Base-by-base conservation (phyloP, 495 filamentous ascomycete genomes). In the Tuber aestivum region DNA sequence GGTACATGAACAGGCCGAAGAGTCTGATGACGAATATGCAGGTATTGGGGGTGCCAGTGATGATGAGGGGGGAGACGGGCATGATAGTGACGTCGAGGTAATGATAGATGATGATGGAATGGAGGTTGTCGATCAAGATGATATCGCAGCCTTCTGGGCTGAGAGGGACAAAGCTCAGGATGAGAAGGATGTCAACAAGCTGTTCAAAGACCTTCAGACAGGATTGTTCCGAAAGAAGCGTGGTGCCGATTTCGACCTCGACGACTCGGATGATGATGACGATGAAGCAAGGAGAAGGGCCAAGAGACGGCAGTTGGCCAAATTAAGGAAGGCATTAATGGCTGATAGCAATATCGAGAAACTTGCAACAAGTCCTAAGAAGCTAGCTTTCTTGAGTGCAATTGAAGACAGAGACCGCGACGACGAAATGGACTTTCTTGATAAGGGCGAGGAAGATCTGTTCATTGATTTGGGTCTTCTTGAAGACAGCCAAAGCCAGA, bases 21-120 rank as follows among this genome's bases (percentile, higher is more conserved):
- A 99, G 86, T 98, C 96, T 0, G 96, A 98, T 83, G 95, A 99
- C 83, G 95, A 99, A 83, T 99, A 97, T 82, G 95, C 94, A 44
- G 96, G 96, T 3, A 86, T 98, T 61, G 96, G 96, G 70, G 95
- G 95, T 65, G 91, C 88, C 6, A 94, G 93, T 83, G 94, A 95
- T 71, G 96, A 99, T 76, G 93, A 94, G 56, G 91, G 90, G 71
- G 89, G 86, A 37, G 90, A 91, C 50, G 92, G 93, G 74, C 88
- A 91, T 76, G 83, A 83, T 56, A 85, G 87, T 42, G 87, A 86
- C 18, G 86, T 92, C 74, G 89, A 91, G 77, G 92, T 93, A 83
- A 95, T 98, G 89, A 95, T 98, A 80, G 94, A 99, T 82, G 91
- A 95, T 78, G 85, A 88, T 75, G 87, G 89, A n/a, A 89, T 92